Conservation (phyloP, 441 rosid genomes). For the Croton laevigatus region DNA sequence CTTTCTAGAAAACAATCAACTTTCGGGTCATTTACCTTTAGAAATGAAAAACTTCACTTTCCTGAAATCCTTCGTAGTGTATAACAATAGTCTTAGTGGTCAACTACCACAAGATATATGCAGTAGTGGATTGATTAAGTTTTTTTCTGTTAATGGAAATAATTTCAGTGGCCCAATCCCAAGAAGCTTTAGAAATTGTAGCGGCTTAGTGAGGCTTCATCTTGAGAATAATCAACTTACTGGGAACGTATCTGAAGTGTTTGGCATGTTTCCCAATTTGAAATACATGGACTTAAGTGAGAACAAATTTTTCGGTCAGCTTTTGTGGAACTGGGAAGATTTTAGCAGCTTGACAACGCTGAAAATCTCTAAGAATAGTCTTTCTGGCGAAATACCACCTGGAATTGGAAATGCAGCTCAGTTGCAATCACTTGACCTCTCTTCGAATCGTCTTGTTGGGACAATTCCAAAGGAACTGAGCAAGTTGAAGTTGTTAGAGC, state of each 20-base stretch:
- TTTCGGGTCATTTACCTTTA: slow-evolving; percentile 9
- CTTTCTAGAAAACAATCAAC: neutral
- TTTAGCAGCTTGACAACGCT: neutral
- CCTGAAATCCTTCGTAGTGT: neutral
- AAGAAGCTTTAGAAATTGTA: slow-evolving; percentile 13
- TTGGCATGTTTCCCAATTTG: neutral
- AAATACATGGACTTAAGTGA: slow-evolving; percentile 8
- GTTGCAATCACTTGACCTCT: slow-evolving; percentile 10
- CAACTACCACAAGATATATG: slow-evolving; percentile 7
- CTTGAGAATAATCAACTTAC: slow-evolving; percentile 13
- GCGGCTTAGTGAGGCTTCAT: neutral
- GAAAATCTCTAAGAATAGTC: slow-evolving; percentile 9
- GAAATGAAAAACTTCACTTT: slow-evolving; percentile 9
- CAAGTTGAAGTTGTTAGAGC: slow-evolving; percentile 5
- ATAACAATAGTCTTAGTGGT: slow-evolving; percentile 12
- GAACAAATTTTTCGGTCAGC: slow-evolving; percentile 9
- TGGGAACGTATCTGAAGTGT: slow-evolving; percentile 13
- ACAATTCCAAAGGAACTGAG: slow-evolving; percentile 13
- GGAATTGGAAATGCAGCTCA: slow-evolving; percentile 5
- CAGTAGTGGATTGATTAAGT: neutral
- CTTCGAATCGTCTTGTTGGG: slow-evolving; percentile 10
- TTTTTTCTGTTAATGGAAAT: neutral
- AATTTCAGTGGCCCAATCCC: slow-evolving; percentile 9
- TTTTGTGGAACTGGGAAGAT: slow-evolving; percentile 13
- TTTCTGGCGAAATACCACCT: slow-evolving; percentile 6